phyloP scores from a whole-genome alignment of 441 rosid species.

The Theobroma grandiflorum region DNA sequence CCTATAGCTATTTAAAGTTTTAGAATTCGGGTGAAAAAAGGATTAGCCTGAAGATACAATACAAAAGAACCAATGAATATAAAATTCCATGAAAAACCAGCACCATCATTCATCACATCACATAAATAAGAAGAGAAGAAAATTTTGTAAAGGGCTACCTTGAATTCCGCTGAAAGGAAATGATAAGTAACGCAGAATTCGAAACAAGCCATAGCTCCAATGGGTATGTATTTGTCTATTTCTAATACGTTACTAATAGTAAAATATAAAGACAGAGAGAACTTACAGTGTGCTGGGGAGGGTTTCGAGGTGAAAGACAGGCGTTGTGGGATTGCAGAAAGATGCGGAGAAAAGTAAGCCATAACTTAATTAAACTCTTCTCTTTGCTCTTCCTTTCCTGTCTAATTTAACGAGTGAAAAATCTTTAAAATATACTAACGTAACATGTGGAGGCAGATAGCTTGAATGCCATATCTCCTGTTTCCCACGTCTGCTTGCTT shows the following conservation, averaged over 20 bases:
- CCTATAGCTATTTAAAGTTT: not conserved
- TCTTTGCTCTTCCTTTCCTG: not conserved
- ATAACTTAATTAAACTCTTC: slow-evolving; percentile 1
- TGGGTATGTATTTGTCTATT: not conserved
- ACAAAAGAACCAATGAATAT: not conserved
- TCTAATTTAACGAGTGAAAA: not conserved
- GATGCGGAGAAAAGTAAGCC: slow-evolving; percentile 38
- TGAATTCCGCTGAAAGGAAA: not conserved
- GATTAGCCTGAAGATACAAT: not conserved
- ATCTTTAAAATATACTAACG: not conserved
- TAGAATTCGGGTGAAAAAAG: not conserved
- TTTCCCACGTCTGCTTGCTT: not conserved
- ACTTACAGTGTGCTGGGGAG: slow-evolving; percentile 39
- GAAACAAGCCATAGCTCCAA: slow-evolving; percentile 6
- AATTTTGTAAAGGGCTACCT: not conserved
- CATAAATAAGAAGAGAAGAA: not conserved
- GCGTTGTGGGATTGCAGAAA: slow-evolving; percentile 42
- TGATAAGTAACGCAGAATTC: not conserved
- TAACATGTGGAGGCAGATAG: not conserved
- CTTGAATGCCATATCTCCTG: not conserved
- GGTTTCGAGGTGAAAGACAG: slow-evolving; percentile 23
- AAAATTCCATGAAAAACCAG: not conserved
- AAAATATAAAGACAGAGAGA: slow-evolving; percentile 21
- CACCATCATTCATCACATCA: not conserved
- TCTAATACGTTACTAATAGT: not conserved